A percentile compares a stretch with the other conserved stretches of the same genome.
These are phyloP conservation scores for Pestalotiopsis fici DNA, from an alignment of 2,329 filamentous ascomycete species.

Conservation along the genomic window DNA sequence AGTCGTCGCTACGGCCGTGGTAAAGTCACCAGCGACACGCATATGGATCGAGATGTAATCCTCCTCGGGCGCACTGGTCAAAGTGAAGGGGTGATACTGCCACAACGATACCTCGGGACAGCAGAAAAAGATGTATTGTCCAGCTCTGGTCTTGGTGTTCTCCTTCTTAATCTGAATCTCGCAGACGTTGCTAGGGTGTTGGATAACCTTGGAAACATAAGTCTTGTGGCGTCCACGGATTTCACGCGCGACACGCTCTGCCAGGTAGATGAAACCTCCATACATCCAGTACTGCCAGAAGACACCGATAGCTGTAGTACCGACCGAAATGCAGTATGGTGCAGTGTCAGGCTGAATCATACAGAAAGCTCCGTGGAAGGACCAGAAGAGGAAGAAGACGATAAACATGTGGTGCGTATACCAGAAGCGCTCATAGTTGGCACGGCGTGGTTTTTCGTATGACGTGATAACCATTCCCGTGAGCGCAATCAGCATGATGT, in stretches of 20 bases:
- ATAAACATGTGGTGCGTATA: constrained; percentile 88
- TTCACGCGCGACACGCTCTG: constrained; percentile 78
- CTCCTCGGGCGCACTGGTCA: constrained; percentile 85
- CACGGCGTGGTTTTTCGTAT: constrained; percentile 73
- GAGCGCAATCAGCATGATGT: constrained; percentile 77
- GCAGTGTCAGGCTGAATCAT: constrained; percentile 86
- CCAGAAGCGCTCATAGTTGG: constrained; percentile 90
- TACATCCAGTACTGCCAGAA: constrained; percentile 94
- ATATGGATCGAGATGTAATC: constrained; percentile 89
- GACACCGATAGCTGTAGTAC: constrained; percentile 67
- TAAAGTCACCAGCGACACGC: constrained; percentile 82
- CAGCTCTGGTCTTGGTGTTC: constrained; percentile 76
- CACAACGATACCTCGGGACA: constrained; percentile 84
- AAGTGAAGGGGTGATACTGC: constrained; percentile 87
- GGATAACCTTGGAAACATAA: constrained; percentile 85
- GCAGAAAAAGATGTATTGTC: constrained; percentile 88
- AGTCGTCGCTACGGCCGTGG: constrained; percentile 65
- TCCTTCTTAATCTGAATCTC: constrained; percentile 94
- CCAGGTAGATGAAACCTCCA: constrained; percentile 77
- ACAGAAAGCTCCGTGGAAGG: constrained; percentile 85
- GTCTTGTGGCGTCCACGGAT: constrained; percentile 80
- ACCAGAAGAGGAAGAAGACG: constrained; percentile 88
- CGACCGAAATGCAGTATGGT: constrained; percentile 73
- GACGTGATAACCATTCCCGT: constrained; percentile 80
- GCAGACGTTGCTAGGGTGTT: constrained; percentile 85